Base-by-base conservation (phyloP, 768 basidiomycete species). In the Pisolithus tinctorius region DNA sequence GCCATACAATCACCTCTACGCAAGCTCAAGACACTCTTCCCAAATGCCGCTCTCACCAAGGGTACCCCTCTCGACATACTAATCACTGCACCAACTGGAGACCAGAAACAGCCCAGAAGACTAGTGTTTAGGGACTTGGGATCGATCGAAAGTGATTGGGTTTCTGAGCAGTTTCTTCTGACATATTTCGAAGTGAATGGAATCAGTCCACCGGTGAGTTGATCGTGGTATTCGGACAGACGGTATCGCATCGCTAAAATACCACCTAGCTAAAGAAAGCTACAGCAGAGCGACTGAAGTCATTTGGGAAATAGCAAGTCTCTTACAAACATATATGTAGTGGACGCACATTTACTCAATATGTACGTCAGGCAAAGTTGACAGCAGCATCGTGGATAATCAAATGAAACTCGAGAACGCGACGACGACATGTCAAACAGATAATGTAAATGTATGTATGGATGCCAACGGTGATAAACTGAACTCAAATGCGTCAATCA, bases 11-110 rank as follows among this genome's bases (percentile, higher is more conserved):
- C 79, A 1, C 84, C 88, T 1, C 72, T 91, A 53, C 78, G 82
- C 48, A 80, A 80, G 58, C 76, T 92, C 47, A 88, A 88, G 60
- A 79, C 86, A 1, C 73, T 90, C 48, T 89, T 92, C 64, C 86
- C 88, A 1, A 81, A 78, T 61, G 75, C 84, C 16, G 76, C 82
- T 13, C 71, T 89, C 10, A 63, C 70, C n/a, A 89, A 89, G 60
- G 78, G 82, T 56, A 69, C 74, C 6, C 77, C 86, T 10, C 71
- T 90, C 25, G 88, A 91, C 59, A 76, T 90, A 37, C 75, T 84
- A 44, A 70, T 89, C 38, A 71, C 81, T 2, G 75, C 81, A 3
- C 86, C 86, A 14, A 64, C 63, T 2, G 54, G 50, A 9, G 71
- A 74, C 16, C 63, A 74, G 9, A 72, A 70, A 17, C 72, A 70